Evolutionary conservation across 208 protist genomes (phyloP).

Genomic region (Acanthamoeba sp.): DNA sequence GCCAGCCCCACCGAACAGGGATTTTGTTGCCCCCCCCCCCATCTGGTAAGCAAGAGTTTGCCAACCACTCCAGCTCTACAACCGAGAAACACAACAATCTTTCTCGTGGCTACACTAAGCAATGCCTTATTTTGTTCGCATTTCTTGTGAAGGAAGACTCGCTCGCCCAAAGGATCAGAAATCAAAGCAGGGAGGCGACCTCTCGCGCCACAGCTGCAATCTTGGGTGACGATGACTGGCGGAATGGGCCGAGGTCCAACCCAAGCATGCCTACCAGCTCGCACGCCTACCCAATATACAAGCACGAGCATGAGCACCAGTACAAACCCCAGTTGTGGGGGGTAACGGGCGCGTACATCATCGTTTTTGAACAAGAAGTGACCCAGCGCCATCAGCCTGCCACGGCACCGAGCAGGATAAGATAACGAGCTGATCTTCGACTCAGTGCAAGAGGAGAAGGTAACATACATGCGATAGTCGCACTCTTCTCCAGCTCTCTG

Average conservation of each 20-base stretch:
- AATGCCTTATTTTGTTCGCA: no score
- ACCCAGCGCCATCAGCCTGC: conserved; percentile 55
- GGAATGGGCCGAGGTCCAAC: conserved; percentile 26
- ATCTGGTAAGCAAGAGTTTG: no score
- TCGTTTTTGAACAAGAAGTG: conserved; percentile 59
- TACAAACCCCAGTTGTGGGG: background rate
- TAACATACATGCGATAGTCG: conserved; percentile 28
- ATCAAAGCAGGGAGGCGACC: background rate
- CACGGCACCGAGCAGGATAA: no score
- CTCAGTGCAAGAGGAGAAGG: background rate
- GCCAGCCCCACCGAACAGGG: no score
- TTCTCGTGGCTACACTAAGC: no score
- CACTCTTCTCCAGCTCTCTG: conserved; percentile 18
- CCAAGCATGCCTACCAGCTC: conserved; percentile 50
- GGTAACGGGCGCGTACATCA: background rate
- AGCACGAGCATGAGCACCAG: background rate
- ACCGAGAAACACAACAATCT: no score
- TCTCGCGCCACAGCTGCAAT: conserved; percentile 25
- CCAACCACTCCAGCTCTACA: no score
- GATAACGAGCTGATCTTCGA: background rate
- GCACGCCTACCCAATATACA: background rate
- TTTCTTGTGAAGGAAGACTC: no score
- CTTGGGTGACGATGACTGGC: conserved; percentile 8
- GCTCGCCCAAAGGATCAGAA: no score
- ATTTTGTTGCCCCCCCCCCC: no score